phyloP scores from a whole-genome alignment of 2,329 filamentous ascomycete species.

The Alternaria sp. region DNA sequence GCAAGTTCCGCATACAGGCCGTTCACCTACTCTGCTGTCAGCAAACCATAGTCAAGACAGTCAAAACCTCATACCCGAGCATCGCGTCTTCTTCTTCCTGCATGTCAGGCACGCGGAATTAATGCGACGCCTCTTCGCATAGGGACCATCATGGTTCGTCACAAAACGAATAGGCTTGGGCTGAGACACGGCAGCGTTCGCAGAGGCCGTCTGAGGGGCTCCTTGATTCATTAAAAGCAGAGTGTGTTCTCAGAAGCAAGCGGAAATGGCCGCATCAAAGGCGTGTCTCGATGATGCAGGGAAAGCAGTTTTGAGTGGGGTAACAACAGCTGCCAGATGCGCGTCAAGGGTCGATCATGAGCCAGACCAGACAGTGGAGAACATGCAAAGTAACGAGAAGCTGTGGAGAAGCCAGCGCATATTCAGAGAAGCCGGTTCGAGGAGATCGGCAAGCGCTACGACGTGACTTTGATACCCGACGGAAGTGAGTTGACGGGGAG shows the following conservation, averaged over 20 bases:
- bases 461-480: constrained; percentile 6
- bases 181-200: constrained; percentile 40
- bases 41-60: constrained; percentile 1
- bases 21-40: constrained; percentile 40
- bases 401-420: constrained; percentile 32
- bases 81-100: constrained; percentile 60
- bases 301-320: constrained; percentile 23
- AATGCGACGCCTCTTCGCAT: constrained; percentile 53
- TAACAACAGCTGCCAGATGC: constrained; percentile 13
- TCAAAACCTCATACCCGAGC: constrained; percentile 47
- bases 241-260: constrained; percentile 19
- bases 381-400: constrained; percentile 20
- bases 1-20: constrained; percentile 57
- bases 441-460: constrained; percentile 18
- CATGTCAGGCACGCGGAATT: constrained; percentile 58
- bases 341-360: constrained; percentile 17
- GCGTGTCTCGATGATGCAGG: constrained; percentile 10
- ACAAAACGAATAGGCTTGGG: constrained; percentile 54
- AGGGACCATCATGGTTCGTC: constrained; percentile 53
- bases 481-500: constrained; percentile 8
- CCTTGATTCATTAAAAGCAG: constrained; percentile 47
- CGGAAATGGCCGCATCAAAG: constrained; percentile 20
- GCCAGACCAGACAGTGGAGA: constrained; percentile 24
- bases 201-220: constrained; percentile 37
- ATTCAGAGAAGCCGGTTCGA: constrained; percentile 21